phyloP scores from a whole-genome alignment of 179 eudicot genomes.

The Corrigiola litoralis region DNA sequence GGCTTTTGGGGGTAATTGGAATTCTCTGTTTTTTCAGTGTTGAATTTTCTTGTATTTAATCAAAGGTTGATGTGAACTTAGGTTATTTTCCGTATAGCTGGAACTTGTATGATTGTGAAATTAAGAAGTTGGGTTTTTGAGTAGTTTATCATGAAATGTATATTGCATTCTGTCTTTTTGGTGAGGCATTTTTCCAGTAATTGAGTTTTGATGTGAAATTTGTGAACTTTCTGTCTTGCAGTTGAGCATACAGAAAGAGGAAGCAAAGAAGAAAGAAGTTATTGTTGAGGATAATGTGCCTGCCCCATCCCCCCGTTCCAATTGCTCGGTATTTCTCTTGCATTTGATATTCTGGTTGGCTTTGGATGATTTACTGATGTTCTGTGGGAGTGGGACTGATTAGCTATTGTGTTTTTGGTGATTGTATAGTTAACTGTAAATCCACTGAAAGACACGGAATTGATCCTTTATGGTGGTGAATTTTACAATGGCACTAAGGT shows the following conservation, averaged over 20 bases:
- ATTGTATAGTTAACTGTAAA: slow-evolving; percentile 62
- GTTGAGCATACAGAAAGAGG: slow-evolving; percentile 94
- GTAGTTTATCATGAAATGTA: background rate
- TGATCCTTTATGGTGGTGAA: slow-evolving; percentile 94
- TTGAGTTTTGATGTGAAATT: background rate
- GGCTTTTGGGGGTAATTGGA: background rate
- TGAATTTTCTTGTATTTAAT: too few species aligned
- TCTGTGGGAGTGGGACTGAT: background rate
- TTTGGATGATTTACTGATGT: background rate
- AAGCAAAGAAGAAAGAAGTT: slow-evolving; percentile 95
- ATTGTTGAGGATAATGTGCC: slow-evolving; percentile 88
- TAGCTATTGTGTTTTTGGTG: slow-evolving; percentile 9
- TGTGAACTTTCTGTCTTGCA: slow-evolving; percentile 26
- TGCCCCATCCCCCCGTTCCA: slow-evolving; percentile 86
- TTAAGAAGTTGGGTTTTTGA: too few species aligned
- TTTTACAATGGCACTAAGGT: slow-evolving; percentile 98
- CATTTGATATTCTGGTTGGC: background rate
- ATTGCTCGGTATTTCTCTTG: slow-evolving; percentile 63
- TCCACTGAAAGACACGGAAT: slow-evolving; percentile 90
- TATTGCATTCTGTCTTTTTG: background rate
- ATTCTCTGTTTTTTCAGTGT: too few species aligned
- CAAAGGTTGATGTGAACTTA: too few species aligned
- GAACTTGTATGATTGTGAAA: too few species aligned
- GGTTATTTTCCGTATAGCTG: too few species aligned
- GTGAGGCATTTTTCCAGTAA: background rate